phyloP scores from a whole-genome alignment of 1,284 basidiomycete genomes.

The Cryptococcus amylolentus region DNA sequence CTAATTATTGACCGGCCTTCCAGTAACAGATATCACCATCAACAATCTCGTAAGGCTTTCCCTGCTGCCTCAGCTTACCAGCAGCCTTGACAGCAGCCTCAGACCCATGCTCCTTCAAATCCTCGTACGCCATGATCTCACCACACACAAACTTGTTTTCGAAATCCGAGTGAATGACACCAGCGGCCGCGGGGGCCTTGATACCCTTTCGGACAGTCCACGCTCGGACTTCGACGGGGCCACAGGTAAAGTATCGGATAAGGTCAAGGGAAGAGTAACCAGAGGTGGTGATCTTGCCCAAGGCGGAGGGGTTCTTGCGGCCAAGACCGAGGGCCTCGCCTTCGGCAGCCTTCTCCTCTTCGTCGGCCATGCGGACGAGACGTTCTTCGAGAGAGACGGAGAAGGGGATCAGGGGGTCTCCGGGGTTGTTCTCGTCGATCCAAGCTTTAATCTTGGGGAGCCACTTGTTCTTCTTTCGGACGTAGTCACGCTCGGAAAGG shows the following conservation, averaged over 20 bases:
- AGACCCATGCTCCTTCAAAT: slow-evolving; percentile 86
- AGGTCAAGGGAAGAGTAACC: slow-evolving; percentile 85
- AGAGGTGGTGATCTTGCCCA: slow-evolving; percentile 88
- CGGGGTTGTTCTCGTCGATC: slow-evolving; percentile 97
- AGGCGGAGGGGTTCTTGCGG: slow-evolving; percentile 55
- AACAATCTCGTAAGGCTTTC: slow-evolving; percentile 68
- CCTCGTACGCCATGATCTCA: slow-evolving; percentile 92
- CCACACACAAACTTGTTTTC: slow-evolving; percentile 99
- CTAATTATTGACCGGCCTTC: slow-evolving; percentile 35
- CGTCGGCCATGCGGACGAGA: slow-evolving; percentile 60
- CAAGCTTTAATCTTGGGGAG: slow-evolving; percentile 96
- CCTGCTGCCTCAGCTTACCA: slow-evolving; percentile 93
- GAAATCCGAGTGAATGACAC: slow-evolving; percentile 75
- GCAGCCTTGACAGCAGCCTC: slow-evolving; percentile 91
- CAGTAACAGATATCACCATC: slow-evolving; percentile 53
- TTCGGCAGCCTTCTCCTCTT: slow-evolving; percentile 70
- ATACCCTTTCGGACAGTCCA: slow-evolving; percentile 95
- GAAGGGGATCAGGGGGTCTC: slow-evolving; percentile 94
- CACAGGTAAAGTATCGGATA: slow-evolving; percentile 95
- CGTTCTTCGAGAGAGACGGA: slow-evolving; percentile 95
- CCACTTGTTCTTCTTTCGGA: slow-evolving; percentile 99
- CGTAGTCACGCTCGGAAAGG: slow-evolving; percentile 89
- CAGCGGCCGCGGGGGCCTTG: slow-evolving; percentile 94
- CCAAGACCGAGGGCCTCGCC: slow-evolving; percentile 57
- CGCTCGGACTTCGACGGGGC: slow-evolving; percentile 92